Percentiles rank a stretch among this genome's conserved stretches.
These are phyloP conservation scores for Saturnispora halmiae DNA, from an alignment of 805 yeast species.

Conservation along the genomic window DNA sequence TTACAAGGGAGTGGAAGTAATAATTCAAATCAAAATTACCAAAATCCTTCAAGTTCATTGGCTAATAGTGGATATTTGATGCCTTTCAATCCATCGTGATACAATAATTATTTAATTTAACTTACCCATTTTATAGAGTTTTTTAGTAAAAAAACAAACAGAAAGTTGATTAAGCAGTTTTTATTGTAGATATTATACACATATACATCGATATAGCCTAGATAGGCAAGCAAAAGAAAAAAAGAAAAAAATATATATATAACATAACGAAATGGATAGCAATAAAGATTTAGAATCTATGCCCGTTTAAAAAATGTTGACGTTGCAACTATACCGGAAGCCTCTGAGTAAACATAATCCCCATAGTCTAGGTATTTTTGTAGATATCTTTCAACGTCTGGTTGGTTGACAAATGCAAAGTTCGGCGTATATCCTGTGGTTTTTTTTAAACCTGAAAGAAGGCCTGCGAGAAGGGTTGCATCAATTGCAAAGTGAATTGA, in stretches of 20 bases:
- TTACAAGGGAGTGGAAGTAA: slow-evolving; percentile 13
- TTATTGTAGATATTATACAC: neutral
- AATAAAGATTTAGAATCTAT: too few species aligned
- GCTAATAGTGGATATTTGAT: slow-evolving; percentile 20
- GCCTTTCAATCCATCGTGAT: slow-evolving; percentile 27
- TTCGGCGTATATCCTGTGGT: slow-evolving; percentile 62
- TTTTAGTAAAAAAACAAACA: neutral
- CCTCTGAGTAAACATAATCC: slow-evolving; percentile 70
- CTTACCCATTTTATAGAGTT: neutral
- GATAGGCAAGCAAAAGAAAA: neutral
- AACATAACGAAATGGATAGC: too few species aligned
- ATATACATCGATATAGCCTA: neutral
- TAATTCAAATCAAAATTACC: neutral
- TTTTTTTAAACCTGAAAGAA: slow-evolving; percentile 64
- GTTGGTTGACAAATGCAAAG: slow-evolving; percentile 37
- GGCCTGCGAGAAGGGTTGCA: slow-evolving; percentile 52
- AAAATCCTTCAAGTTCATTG: slow-evolving; percentile 9
- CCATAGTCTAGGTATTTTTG: slow-evolving; percentile 71
- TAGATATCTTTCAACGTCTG: slow-evolving; percentile 42
- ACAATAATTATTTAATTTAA: too few species aligned
- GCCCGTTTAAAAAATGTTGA: slow-evolving; percentile 51
- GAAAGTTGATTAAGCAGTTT: neutral
- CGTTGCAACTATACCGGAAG: slow-evolving; percentile 58
- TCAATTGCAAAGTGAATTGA: slow-evolving; percentile 50
- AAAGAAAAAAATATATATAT: neutral